Evolutionary conservation across 108 stramenopile genomes (phyloP).

Genomic region (Mayamaea pseudoterrestris): DNA sequence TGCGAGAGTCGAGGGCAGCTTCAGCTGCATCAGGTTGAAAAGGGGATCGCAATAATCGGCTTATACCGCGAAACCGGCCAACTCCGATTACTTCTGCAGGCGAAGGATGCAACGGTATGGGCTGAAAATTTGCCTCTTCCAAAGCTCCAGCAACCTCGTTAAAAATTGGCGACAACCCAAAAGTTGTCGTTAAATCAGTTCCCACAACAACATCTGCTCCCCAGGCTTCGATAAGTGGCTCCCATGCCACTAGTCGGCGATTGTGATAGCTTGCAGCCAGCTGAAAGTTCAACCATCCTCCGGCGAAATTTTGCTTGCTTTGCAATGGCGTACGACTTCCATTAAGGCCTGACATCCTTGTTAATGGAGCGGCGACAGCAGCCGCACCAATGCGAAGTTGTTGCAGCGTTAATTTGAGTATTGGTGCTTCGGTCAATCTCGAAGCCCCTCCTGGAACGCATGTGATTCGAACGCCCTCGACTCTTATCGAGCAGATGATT

Average conservation of each 20-base stretch:
- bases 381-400: conserved; percentile 25
- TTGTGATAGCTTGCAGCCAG: conserved; percentile 63
- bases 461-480: conserved; percentile 33
- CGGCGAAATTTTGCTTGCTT: conserved; percentile 7
- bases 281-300: conserved; percentile 31
- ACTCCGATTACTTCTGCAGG: no score
- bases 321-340: conserved; percentile 6
- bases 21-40: conserved; percentile 1
- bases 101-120: not conserved
- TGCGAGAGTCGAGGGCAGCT: no score
- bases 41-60: not conserved
- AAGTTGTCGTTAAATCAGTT: conserved; percentile 13
- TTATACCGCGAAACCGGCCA: not conserved
- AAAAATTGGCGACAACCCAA: not conserved
- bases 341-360: no score
- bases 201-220: conserved; percentile 13
- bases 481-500: conserved; percentile 18
- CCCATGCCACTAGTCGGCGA: conserved; percentile 58
- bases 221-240: conserved; percentile 78
- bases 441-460: conserved; percentile 54
- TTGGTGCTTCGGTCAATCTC: conserved; percentile 34
- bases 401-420: conserved; percentile 27
- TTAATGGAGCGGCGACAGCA: no score
- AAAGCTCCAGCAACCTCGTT: not conserved
- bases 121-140: not conserved